Evolutionary conservation across 345 rosid genomes (phyloP), one percentile per base, ranked within the genome.

Genomic region (Bretschneidera sinensis): DNA sequence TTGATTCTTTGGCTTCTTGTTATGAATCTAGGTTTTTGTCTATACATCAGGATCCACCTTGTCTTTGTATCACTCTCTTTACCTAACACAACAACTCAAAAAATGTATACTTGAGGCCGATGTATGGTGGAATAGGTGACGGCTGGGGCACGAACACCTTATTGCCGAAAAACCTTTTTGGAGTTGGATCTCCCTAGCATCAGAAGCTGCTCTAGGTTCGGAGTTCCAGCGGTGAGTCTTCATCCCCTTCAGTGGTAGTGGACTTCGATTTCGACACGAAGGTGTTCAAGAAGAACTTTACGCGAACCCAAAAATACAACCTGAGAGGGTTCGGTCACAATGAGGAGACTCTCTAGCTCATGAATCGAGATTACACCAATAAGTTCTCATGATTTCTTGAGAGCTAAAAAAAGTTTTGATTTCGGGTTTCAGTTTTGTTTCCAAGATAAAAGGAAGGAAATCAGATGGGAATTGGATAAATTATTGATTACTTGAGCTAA

Each of bases 281-380:
- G 79, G 66, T 48, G 45, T 94, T 94, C 59, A 73, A 96, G 53
- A 91, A 79, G 68, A 84, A 87, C 75, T 70, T 94, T 72, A 88
- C 95, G 14, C 67, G 97, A 72, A 83, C 95, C 72, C 74, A 86
- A 62, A 88, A 87, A 56, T 94, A 94, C 63, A 90, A 90, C 65
- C 85, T 90, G 56, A 81, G 63, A 71, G 99, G 97, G 0, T 90
- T 89, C 55, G 99, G 97, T 4, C 74, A 76, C 62, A 88, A 90
- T 68, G 87, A 87, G 74, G 99, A 88, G 78, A 94, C 96, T 43
- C 79, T 86, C 43, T 63, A 83, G 85, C 91, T 86, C 74, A 84
- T 90, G 91, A 84, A 77, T 62, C 91, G 76, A 24, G 96, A 88
- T 70, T 94, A 84, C 69, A 82, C 92, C 49, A 90, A 97, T 89